Evolutionary conservation across 352 stramenopile genomes (phyloP), one percentile per base, ranked within the genome.

Genomic region (Phytopythium cucurbitacearum): DNA sequence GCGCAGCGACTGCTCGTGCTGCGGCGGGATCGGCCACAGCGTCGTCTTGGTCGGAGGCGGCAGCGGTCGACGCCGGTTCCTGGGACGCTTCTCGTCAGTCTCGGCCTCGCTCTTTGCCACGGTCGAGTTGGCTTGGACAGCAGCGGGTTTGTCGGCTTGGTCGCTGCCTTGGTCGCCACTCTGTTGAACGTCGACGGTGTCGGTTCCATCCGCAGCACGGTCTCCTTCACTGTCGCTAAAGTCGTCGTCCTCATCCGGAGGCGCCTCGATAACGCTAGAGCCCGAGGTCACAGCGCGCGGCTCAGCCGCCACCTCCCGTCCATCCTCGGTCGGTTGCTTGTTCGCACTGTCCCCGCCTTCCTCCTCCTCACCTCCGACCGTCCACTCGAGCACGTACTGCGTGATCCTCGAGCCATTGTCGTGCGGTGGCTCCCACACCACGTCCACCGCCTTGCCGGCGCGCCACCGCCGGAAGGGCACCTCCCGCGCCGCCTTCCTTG

Each of bases 321-420:
- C 21, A 28, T 28, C 21, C 21, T 28, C 21, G 21, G 21, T 28
- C 21, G 21, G 21, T 2, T 28, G 21, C 21, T 28, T 28, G 21
- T 28, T 2, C 21, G 21, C 21, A 28, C 21, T 28, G 21, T 28
- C 2, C 21, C 21, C 21, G 21, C 21, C 21, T 2, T 28, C 21
- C 21, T 28, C 21, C 21, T 85, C 73, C 21, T 85, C 74, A 28
- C 21, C 21, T 28, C 21, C 21, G 21, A 28, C 21, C 34, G 73
- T 72, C 83, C 83, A 93, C 43, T 93, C 83, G 4, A 91, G 51
- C 4, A 78, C 42, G 38, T 89, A 93, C 51, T 86, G 69, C 7
- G 65, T 80, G 45, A 93, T 86, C 0, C 57, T 12, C 13, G 76
- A 65, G 0, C 83, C 83, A 45, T 90, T 89, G 36, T 87, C 69